Percentiles rank a stretch among this genome's conserved stretches.
These are phyloP conservation scores for Mycogone perniciosa DNA, from an alignment of 2,329 filamentous ascomycete species.

Conservation along the genomic window DNA sequence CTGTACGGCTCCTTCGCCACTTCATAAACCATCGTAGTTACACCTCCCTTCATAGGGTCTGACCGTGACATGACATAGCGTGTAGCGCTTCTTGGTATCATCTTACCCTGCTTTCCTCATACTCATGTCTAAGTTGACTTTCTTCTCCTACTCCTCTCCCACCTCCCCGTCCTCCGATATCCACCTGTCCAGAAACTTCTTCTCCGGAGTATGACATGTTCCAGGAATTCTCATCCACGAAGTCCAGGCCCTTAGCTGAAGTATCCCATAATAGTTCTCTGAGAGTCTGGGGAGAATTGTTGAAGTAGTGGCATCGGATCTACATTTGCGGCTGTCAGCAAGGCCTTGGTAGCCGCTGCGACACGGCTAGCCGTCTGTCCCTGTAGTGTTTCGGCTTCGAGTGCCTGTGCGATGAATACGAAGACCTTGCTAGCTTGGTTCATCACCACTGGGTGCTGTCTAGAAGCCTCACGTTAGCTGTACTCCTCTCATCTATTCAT, in stretches of 20 bases:
- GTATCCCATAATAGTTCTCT: conserved; percentile 71
- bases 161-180: background rate
- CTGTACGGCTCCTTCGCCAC: background rate
- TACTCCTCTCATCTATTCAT: background rate
- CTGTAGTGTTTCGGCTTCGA: conserved; percentile 85
- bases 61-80: background rate
- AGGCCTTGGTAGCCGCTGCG: conserved; percentile 67
- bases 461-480: conserved; percentile 35
- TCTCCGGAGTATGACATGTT: background rate
- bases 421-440: conserved; percentile 76
- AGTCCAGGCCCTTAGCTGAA: conserved; percentile 51
- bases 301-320: conserved; percentile 71
- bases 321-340: conserved; percentile 67
- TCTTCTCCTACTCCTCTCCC: background rate
- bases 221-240: background rate
- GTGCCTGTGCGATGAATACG: conserved; percentile 74
- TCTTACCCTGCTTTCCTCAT: background rate
- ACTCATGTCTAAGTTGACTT: background rate
- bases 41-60: background rate
- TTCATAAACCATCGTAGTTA: background rate
- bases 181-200: background rate
- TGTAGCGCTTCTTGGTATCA: conserved; percentile 2
- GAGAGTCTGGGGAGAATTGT: conserved; percentile 71
- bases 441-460: conserved; percentile 78
- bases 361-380: conserved; percentile 75